A percentile compares a stretch with the other conserved stretches of the same genome.
Evolutionary conservation across 1,284 basidiomycete species (phyloP).

Genomic region (Leccinum subrobustum): DNA sequence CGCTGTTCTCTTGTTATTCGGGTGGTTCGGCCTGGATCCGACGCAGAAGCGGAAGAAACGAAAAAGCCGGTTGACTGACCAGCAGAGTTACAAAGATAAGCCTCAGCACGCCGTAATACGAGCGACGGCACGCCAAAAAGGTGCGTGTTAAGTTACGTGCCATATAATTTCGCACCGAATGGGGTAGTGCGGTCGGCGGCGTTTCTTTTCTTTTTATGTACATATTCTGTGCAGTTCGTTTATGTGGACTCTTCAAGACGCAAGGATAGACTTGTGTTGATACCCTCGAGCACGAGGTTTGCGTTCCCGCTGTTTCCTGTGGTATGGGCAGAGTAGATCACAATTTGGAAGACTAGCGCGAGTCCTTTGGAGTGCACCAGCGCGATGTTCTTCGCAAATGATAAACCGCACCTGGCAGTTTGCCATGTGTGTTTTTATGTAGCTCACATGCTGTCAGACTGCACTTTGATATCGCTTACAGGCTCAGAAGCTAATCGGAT

Average conservation of each 20-base stretch:
- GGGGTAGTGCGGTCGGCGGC: background rate
- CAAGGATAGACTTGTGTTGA: background rate
- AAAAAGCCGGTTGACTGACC: background rate
- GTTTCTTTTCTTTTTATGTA: background rate
- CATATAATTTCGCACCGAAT: background rate
- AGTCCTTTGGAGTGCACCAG: background rate
- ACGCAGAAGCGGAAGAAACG: background rate
- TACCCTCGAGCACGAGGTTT: background rate
- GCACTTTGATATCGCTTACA: background rate
- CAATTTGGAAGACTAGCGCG: background rate
- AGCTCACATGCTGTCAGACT: background rate
- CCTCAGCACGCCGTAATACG: background rate
- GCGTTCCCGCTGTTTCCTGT: background rate
- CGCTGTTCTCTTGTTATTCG: background rate
- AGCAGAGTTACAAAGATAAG: background rate
- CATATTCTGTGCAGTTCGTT: background rate
- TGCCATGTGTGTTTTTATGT: background rate
- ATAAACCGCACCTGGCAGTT: background rate
- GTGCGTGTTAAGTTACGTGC: background rate
- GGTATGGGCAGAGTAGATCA: slow-evolving; percentile 4
- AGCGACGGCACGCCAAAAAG: background rate
- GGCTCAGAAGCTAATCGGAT: background rate
- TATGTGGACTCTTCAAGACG: background rate
- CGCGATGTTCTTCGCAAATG: background rate
- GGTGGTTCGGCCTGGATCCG: background rate